These are phyloP conservation scores for Pedinophyceae sp. DNA, from an alignment of 139 green algal species.

Conservation along the genomic window DNA sequence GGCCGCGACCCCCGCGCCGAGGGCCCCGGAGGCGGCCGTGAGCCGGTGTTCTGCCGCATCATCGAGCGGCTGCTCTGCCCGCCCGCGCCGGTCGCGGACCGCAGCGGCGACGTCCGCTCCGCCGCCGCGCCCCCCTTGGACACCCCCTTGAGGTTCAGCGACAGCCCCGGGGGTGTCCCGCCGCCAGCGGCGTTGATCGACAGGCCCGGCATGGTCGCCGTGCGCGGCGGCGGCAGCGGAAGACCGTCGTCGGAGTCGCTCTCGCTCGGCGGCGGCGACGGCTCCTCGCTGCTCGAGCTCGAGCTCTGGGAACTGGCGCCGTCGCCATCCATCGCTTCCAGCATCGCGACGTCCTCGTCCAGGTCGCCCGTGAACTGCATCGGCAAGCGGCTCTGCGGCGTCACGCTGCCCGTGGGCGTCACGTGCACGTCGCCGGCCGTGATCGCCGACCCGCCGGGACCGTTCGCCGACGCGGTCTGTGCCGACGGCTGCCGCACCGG, in stretches of 20 bases:
- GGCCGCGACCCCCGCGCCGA: no score
- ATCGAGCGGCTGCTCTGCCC: no score
- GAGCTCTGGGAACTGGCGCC: constrained; percentile 5
- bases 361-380: constrained; percentile 34
- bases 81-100: no score
- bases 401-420: constrained; percentile 2
- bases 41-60: no score
- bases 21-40: no score
- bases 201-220: no score
- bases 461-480: neutral
- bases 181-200: no score
- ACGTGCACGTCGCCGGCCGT: neutral
- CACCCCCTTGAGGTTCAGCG: no score
- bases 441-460: neutral
- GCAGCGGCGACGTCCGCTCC: no score
- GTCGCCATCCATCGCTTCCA: constrained; percentile 7
- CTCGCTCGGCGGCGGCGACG: neutral
- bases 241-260: neutral
- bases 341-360: constrained; percentile 31
- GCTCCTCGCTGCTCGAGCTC: constrained; percentile 9
- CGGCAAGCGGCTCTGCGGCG: constrained; percentile 4
- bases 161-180: no score
- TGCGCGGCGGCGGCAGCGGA: no score
- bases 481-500: neutral
- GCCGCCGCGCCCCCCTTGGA: no score